Conservation (phyloP, 192 early-diverging fungal species). For the Irineochytrium annulatum region DNA sequence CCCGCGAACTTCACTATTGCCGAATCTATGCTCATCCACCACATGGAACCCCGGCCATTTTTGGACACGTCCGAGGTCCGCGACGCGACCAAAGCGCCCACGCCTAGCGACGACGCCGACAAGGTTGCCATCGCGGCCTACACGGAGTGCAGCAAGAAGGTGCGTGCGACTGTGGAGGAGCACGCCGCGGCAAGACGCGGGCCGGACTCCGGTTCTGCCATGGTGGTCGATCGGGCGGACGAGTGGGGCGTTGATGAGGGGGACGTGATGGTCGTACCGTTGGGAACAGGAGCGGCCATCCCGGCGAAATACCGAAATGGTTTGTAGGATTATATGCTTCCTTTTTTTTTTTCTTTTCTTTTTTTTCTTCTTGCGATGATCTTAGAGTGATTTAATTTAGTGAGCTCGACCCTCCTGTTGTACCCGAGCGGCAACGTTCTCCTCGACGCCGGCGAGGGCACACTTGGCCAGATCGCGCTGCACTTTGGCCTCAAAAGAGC, state of each 20-base stretch:
- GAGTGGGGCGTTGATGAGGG: not conserved
- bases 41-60: slow-evolving; percentile 61
- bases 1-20: slow-evolving; percentile 11
- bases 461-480: slow-evolving; percentile 75
- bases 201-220: not conserved
- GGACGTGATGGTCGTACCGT: slow-evolving; percentile 53
- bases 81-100: not conserved
- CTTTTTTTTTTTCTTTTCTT: not conserved
- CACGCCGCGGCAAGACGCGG: not conserved
- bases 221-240: no score
- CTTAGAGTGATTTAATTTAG: slow-evolving; percentile 34
- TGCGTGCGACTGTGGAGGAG: not conserved
- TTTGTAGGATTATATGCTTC: slow-evolving; percentile 25
- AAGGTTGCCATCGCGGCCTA: not conserved
- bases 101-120: not conserved
- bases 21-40: slow-evolving; percentile 42
- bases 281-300: slow-evolving; percentile 88
- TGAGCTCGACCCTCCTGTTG: slow-evolving; percentile 74
- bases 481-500: slow-evolving; percentile 51
- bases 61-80: slow-evolving; percentile 36
- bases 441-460: slow-evolving; percentile 89
- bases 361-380: not conserved
- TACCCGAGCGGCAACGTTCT: slow-evolving; percentile 66
- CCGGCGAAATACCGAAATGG: slow-evolving; percentile 91
- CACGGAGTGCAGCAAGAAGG: not conserved